Conservation (phyloP, 2,329 filamentous ascomycete genomes). For the Fusarium subtropicale region DNA sequence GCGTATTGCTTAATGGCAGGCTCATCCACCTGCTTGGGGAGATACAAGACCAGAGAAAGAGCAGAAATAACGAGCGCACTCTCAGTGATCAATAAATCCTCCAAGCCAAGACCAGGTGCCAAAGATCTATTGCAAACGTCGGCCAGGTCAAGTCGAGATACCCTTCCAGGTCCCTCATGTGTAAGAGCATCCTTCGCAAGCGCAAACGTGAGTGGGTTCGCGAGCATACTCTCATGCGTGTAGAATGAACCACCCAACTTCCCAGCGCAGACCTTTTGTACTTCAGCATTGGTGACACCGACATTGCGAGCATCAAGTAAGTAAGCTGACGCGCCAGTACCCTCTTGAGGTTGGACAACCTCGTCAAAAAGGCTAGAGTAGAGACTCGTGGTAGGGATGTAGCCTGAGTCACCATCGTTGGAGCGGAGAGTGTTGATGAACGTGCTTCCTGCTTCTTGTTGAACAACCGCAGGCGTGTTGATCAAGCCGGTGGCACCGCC, state of each 20-base stretch:
- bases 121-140: background rate
- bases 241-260: slow-evolving; percentile 16
- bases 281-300: slow-evolving; percentile 6
- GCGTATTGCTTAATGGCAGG: slow-evolving; percentile 1
- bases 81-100: background rate
- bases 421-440: slow-evolving; percentile 15
- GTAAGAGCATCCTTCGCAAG: slow-evolving; percentile 11
- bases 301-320: background rate
- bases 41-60: background rate
- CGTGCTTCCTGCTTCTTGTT: slow-evolving; percentile 10
- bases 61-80: background rate
- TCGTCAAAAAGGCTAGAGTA: slow-evolving; percentile 20
- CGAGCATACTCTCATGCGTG: slow-evolving; percentile 14
- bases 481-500: background rate
- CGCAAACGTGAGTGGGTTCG: slow-evolving; percentile 7
- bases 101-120: background rate
- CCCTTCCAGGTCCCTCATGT: background rate
- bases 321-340: slow-evolving; percentile 6
- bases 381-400: slow-evolving; percentile 13
- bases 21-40: background rate
- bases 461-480: slow-evolving; percentile 9
- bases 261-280: background rate
- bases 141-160: background rate
- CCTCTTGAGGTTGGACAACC: slow-evolving; percentile 11
- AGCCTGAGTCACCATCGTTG: background rate